Percentiles rank a stretch among this genome's conserved stretches.
Conservation (phyloP, 2,329 filamentous ascomycete species). For the Cryphonectria carpinicola region DNA sequence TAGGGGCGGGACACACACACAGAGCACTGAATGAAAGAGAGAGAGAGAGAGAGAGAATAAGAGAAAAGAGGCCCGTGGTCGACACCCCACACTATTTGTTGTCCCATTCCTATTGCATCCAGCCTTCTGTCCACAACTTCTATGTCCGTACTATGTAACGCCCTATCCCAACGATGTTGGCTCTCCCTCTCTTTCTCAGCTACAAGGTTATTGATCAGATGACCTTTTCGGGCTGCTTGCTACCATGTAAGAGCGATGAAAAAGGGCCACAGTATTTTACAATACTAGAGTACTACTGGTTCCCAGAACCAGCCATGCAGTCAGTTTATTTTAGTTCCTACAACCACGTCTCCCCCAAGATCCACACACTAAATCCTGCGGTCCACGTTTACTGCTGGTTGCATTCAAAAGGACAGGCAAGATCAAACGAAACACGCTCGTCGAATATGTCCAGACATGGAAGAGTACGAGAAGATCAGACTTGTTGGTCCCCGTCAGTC, state of each 20-base stretch:
- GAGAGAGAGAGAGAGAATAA: too few relatives aligned
- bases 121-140: too few relatives aligned
- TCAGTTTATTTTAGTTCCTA: not conserved
- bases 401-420: not conserved
- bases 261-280: not conserved
- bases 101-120: not conserved
- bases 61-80: too few relatives aligned
- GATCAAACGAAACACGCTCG: not conserved
- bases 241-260: not conserved
- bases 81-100: too few relatives aligned
- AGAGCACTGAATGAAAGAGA: not conserved
- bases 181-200: not conserved
- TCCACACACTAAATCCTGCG: slow-evolving; percentile 4
- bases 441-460: not conserved
- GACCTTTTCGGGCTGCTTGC: not conserved
- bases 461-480: not conserved
- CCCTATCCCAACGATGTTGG: not conserved
- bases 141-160: not conserved
- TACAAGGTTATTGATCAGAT: not conserved
- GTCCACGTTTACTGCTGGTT: not conserved
- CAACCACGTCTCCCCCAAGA: not conserved
- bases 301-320: not conserved
- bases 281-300: not conserved
- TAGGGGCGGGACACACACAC: not conserved
- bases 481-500: not conserved